Conservation (phyloP, 2,329 filamentous ascomycete genomes). For the Talaromyces pinophilus region DNA sequence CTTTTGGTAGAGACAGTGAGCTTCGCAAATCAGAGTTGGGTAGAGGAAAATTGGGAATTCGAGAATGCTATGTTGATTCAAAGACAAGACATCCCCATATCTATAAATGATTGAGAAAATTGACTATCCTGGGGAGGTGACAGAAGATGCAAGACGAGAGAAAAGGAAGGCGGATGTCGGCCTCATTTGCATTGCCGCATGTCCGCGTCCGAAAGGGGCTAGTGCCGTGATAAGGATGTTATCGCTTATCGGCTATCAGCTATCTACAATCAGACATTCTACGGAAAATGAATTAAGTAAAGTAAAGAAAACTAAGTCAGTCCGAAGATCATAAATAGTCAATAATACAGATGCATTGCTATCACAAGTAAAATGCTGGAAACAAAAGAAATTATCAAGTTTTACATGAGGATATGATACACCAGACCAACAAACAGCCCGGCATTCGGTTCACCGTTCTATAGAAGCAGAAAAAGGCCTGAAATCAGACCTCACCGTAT, state of each 20-base stretch:
- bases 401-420: conserved; percentile 22
- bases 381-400: conserved; percentile 19
- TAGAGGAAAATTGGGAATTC: neutral
- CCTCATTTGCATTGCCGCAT: conserved; percentile 3
- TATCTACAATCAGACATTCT: neutral
- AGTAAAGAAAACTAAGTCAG: neutral
- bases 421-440: conserved; percentile 8
- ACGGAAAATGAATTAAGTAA: neutral
- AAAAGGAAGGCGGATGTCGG: conserved; percentile 14
- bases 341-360: conserved; percentile 16
- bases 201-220: conserved; percentile 6
- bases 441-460: conserved; percentile 3
- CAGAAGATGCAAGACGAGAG: neutral
- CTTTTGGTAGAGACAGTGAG: neutral
- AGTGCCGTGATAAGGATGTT: neutral
- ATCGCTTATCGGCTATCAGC: neutral
- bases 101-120: neutral
- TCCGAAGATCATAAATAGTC: neutral
- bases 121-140: neutral
- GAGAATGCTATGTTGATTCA: neutral
- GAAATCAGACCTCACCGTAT: neutral
- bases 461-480: conserved; percentile 1
- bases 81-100: neutral
- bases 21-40: neutral
- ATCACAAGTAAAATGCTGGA: conserved; percentile 16